Conservation (phyloP, 768 basidiomycete genomes). For the Rhodotorula graminis region DNA sequence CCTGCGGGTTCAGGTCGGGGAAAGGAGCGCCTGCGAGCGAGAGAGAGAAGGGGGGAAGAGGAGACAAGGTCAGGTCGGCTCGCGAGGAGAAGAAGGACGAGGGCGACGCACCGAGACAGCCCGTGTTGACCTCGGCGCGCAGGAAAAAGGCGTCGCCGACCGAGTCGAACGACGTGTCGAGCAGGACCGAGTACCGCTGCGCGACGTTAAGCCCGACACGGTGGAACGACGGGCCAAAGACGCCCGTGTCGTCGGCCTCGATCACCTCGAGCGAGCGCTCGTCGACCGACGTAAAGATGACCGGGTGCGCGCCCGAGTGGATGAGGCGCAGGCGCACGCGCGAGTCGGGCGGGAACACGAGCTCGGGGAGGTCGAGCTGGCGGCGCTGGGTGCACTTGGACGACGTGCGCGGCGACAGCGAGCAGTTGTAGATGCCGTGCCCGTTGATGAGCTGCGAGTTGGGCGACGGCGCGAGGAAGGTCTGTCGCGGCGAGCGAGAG, state of each 20-base stretch:
- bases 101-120: constrained; percentile 6
- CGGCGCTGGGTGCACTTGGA: neutral
- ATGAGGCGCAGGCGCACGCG: constrained; percentile 19
- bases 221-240: constrained; percentile 24
- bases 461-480: constrained; percentile 15
- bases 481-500: neutral
- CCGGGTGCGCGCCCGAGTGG: constrained; percentile 19
- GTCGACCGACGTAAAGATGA: constrained; percentile 7
- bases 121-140: constrained; percentile 18
- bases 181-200: constrained; percentile 40
- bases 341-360: constrained; percentile 12
- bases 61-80: neutral
- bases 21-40: neutral
- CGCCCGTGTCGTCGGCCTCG: constrained; percentile 41
- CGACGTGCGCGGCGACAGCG: neutral
- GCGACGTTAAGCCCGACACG: constrained; percentile 32
- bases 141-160: constrained; percentile 33
- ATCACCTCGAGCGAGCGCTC: constrained; percentile 10
- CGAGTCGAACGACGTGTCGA: constrained; percentile 35
- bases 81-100: no score
- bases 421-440: constrained; percentile 20
- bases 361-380: neutral
- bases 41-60: neutral
- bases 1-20: constrained; percentile 13
- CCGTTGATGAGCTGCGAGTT: constrained; percentile 14